Evolutionary conservation across 2,329 filamentous ascomycete species (phyloP), one percentile per base, ranked within the genome.

Genomic region (Tolypocladium amazonense): DNA sequence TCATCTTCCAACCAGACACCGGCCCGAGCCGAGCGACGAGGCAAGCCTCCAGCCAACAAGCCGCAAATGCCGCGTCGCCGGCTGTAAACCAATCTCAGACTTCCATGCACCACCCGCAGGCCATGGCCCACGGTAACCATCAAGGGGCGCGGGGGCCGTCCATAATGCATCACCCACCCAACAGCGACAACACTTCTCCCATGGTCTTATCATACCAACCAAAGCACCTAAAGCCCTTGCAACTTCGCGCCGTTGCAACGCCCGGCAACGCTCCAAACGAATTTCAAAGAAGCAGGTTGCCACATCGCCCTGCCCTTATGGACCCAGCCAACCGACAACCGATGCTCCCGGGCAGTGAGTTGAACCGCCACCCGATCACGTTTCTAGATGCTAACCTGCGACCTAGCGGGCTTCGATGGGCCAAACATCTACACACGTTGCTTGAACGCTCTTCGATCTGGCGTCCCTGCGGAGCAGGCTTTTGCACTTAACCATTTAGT

Each of bases 401-500:
- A 4, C 38, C 3, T 63, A 79, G 77, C 75, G 65, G 84, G 84
- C 8, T 88, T 86, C 66, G 86, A 89, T 62, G 90, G 90, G 1
- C 89, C 90, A 2, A 94, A 95, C 69, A 96, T 97, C 64, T 97
- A 97, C 70, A 88, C 93, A 56, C 87, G 92, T 52, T 95, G 91
- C 63, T 81, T 96, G 43, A 87, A 92, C 65, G 88, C 92, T 5
- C 77, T 99, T 33, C 88, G 89, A 63, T 96, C 91, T 18, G 85
- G 85, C 2, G 84, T 96, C 33, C 82, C 83, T 4, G 82, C 87
- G 15, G 93, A 99, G 70, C 89, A 97, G 67, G 87, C 90, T n/a
- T 97, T 95, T 74, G 93, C 92, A 0, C 78, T 97, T 14, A 91
- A 96, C 67, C 93, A 97, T 68, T 77, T 97, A 4, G 92, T 97